Conservation (phyloP, 257 asterid species). For the Nicotiana attenuata region DNA sequence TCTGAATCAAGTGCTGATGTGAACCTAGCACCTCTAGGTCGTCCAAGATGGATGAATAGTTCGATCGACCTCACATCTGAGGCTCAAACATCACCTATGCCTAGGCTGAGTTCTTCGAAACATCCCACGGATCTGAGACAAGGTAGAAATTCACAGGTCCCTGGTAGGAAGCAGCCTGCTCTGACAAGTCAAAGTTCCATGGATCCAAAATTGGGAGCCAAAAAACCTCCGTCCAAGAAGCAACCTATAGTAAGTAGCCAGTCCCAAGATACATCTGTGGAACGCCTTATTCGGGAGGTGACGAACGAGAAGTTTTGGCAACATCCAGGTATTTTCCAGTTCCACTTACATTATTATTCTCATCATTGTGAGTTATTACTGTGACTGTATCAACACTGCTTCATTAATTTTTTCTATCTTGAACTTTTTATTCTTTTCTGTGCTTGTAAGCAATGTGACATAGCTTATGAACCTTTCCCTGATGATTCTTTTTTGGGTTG, state of each 20-base stretch:
- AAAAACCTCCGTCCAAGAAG: slow-evolving; percentile 71
- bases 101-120: slow-evolving; percentile 73
- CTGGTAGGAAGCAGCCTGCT: slow-evolving; percentile 65
- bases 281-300: slow-evolving; percentile 95
- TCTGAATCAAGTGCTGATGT: slow-evolving; percentile 65
- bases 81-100: slow-evolving; percentile 43
- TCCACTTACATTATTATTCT: neutral
- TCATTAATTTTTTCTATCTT: neutral
- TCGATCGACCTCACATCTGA: slow-evolving; percentile 54
- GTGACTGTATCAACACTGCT: neutral
- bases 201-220: slow-evolving; percentile 55
- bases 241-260: slow-evolving; percentile 39
- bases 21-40: slow-evolving; percentile 41
- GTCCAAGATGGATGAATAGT: slow-evolving; percentile 61
- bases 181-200: slow-evolving; percentile 35
- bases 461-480: neutral
- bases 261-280: slow-evolving; percentile 90
- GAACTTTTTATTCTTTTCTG: neutral
- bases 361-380: neutral
- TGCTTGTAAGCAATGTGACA: neutral
- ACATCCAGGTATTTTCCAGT: slow-evolving; percentile 65
- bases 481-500: neutral
- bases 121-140: slow-evolving; percentile 60
- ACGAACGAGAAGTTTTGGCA: slow-evolving; percentile 94
- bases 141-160: slow-evolving; percentile 48